phyloP scores from a whole-genome alignment of 805 yeast genomes.

The Suhomyces vadensis region DNA sequence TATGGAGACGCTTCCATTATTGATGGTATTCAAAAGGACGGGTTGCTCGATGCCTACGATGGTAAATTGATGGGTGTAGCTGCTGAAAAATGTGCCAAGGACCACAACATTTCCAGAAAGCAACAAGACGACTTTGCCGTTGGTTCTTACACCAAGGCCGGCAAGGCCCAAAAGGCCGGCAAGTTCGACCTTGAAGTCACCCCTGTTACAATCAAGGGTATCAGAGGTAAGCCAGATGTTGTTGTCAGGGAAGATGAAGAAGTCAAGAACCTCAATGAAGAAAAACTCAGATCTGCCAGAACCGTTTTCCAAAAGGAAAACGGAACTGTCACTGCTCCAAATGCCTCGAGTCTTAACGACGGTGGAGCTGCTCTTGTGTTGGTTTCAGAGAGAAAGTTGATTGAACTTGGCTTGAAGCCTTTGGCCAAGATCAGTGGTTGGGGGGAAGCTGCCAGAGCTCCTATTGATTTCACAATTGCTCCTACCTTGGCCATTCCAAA shows the following conservation, averaged over 20 bases:
- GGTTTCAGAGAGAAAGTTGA: constrained; percentile 80
- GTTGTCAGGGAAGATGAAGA: constrained; percentile 82
- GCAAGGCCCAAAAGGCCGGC: constrained; percentile 73
- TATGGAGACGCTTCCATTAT: constrained; percentile 79
- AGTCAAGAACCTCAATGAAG: constrained; percentile 71
- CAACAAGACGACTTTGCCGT: constrained; percentile 90
- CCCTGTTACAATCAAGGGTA: constrained; percentile 86
- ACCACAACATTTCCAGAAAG: constrained; percentile 74
- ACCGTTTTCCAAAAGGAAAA: constrained; percentile 91
- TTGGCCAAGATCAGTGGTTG: constrained; percentile 86
- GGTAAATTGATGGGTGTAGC: constrained; percentile 92
- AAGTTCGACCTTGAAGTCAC: constrained; percentile 82
- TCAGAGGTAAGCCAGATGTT: constrained; percentile 83
- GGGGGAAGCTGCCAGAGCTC: constrained; percentile 98
- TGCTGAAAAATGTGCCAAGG: constrained; percentile 94
- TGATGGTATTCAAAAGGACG: constrained; percentile 92
- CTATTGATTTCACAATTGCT: constrained; percentile 93
- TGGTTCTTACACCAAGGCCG: constrained; percentile 82
- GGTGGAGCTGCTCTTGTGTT: constrained; percentile 96
- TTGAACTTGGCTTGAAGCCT: constrained; percentile 85
- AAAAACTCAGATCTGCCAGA: constrained; percentile 77
- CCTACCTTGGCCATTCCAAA: constrained; percentile 95
- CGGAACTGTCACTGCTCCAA: constrained; percentile 97
- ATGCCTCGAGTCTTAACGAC: constrained; percentile 94
- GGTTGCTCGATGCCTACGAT: constrained; percentile 89